Base-by-base conservation (phyloP, 1,284 basidiomycete genomes). In the Chalciporus piperatoides region DNA sequence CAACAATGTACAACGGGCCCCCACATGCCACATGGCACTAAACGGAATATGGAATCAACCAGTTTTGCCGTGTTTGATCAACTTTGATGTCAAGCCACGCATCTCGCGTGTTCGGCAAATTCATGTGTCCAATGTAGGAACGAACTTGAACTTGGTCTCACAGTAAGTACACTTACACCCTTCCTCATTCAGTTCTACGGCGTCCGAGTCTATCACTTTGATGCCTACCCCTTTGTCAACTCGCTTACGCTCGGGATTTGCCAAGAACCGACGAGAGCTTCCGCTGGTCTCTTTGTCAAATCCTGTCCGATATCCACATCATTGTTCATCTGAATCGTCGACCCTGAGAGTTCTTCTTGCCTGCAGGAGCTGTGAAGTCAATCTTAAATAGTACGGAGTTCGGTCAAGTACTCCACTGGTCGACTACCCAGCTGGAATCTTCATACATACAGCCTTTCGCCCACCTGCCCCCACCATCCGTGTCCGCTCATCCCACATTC, bases 361-460 rank as follows among this genome's bases (percentile, higher is more conserved):
- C 28, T 28, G 28, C 28, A 28, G 12, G 30, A 11, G 30, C 30
- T 32, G 30, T 6, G 30, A 41, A 14, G 30, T 32, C 11, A 14
- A 32, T 60, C 49, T 65, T 64, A 62, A 68, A 69, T 52, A 64
- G 66, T 56, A 57, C 60, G 41, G 55, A 65, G 33, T 23, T 19
- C 60, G 37, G 62, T 60, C 43, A 46, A 58, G 62, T 51, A 51
- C 37, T 44, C 56, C 51, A 54, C n/a, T n/a, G n/a, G n/a, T 54
- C 55, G 44, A 60, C 62, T 68, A 72, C 78, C 72, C 79, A 79
- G 75, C 69, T 71, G 58, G 77, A 78, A 66, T 58, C 59, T 54
- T 53, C 64, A 54, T 72, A 73, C 57, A 68, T 11, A 10, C 28
- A 68, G 56, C n/a, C n/a, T n/a, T 64, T 72, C 65, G 39, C 57